Conservation (phyloP, 2,329 filamentous ascomycete genomes). For the Epichloe brachyelytri region DNA sequence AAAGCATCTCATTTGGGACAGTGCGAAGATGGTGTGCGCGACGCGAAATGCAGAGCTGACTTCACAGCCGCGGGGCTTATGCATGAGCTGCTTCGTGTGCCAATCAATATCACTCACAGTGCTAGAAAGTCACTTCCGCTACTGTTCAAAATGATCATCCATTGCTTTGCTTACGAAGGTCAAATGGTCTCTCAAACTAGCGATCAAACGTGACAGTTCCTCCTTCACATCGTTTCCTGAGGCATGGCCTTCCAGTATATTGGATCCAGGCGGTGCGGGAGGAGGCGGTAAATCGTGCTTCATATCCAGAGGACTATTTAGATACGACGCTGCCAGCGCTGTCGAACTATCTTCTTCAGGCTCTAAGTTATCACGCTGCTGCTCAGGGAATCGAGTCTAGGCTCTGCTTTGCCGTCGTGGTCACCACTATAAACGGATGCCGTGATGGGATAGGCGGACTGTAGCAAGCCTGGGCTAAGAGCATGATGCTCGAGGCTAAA, state of each 20-base stretch:
- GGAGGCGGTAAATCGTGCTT: neutral
- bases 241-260: constrained; percentile 5
- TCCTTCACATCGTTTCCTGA: constrained; percentile 12
- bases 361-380: neutral
- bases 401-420: neutral
- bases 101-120: neutral
- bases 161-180: constrained; percentile 23
- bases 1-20: neutral
- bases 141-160: neutral
- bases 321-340: neutral
- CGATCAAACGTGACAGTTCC: constrained; percentile 35
- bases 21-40: neutral
- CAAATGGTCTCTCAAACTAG: constrained; percentile 34
- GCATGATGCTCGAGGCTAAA: neutral
- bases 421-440: neutral
- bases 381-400: neutral
- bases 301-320: neutral
- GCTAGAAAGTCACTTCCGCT: neutral
- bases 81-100: no score
- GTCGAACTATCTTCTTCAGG: neutral
- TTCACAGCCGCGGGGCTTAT: neutral
- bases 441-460: neutral
- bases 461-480: neutral
- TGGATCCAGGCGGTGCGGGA: neutral
- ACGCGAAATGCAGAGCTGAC: neutral